Base-by-base conservation (phyloP, 148 eudicot species). In the Spergularia marina region DNA sequence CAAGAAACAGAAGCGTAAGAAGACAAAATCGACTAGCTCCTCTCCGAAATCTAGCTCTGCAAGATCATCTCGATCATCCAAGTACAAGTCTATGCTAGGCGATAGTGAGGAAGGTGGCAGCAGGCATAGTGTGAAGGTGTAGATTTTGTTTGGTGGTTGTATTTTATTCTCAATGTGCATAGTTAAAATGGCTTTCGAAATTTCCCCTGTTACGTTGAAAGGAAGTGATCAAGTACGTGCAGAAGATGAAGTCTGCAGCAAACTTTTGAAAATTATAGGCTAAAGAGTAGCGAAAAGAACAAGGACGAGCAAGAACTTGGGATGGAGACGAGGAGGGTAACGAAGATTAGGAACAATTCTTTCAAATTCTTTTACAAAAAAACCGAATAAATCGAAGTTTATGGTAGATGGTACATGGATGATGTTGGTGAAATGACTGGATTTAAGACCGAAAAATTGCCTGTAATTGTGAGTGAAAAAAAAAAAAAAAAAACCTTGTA, bases 1-100 rank as follows among this genome's bases (percentile, higher is more conserved):
- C 17, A 91, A 89, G 79, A 91, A 89, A 79, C 84, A 62, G 17
- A 89, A 54, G 79, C 76, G 87, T 36, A 91, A 88, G 79, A 91
- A 89, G 81, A 62, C 34, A 17, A 91, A 77, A 63, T 85, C 93
- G 49, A 72, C 92, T 65, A 75, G 83, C 61, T 82, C 87, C 16
- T 83, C 88, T 40, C 85, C 89, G 9, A 82, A 74, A 64, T 74
- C 78, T 3, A 64, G 78, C 60, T 83, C 90, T 9, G 57, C 90
- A 39, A 84, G 90, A 79, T 78, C 89, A 0, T 82, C 89, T 14
- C 83, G 92, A 41, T 76, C 83, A 63, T 80, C 86, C 66, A 89
- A 85, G 74, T 80, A 85, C 10, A 87, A 81, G 62, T 65, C 87
- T 13, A 73, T 64, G 75, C 23, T 81, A 41, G 79, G 65, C 44